A percentile compares a stretch with the other conserved stretches of the same genome.
Evolutionary conservation across 108 stramenopile genomes (phyloP).

Genomic region (Nitzschia palea): DNA sequence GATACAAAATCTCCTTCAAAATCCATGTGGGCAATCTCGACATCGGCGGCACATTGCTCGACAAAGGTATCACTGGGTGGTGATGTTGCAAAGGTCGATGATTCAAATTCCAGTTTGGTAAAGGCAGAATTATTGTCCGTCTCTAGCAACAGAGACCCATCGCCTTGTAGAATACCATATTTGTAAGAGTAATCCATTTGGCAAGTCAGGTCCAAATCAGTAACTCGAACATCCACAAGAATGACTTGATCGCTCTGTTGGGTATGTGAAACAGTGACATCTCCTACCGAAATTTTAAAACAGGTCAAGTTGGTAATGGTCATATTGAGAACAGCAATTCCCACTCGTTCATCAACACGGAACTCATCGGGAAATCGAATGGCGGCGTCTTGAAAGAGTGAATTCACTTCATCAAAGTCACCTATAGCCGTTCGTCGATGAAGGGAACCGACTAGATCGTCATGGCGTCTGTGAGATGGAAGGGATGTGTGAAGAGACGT

Average conservation of each 20-base stretch:
- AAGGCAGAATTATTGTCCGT: slow-evolving; percentile 34
- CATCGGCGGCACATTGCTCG: slow-evolving; percentile 34
- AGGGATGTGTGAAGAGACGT: too few relatives aligned
- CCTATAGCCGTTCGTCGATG: slow-evolving; percentile 17
- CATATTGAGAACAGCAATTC: slow-evolving; percentile 23
- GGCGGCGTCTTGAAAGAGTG: slow-evolving; percentile 28
- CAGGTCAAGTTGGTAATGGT: slow-evolving; percentile 26
- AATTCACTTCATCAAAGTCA: slow-evolving; percentile 25
- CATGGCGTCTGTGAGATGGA: too few relatives aligned
- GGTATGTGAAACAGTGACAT: slow-evolving; percentile 22
- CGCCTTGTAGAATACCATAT: slow-evolving; percentile 21
- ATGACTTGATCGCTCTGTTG: slow-evolving; percentile 3
- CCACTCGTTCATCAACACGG: slow-evolving; percentile 13
- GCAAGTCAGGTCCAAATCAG: slow-evolving; percentile 24
- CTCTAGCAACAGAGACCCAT: slow-evolving; percentile 15
- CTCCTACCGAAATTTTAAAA: slow-evolving; percentile 22
- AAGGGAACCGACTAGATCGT: background rate
- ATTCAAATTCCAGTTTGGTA: slow-evolving; percentile 39
- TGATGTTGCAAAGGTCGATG: slow-evolving; percentile 30
- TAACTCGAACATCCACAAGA: slow-evolving; percentile 12
- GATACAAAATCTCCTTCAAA: slow-evolving; percentile 57
- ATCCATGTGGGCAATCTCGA: slow-evolving; percentile 50
- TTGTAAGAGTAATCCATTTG: slow-evolving; percentile 31
- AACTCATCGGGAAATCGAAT: slow-evolving; percentile 20
- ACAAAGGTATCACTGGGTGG: slow-evolving; percentile 47